Conservation (phyloP, 2,329 filamentous ascomycete genomes). For the Hymenoscyphus fraxineus region DNA sequence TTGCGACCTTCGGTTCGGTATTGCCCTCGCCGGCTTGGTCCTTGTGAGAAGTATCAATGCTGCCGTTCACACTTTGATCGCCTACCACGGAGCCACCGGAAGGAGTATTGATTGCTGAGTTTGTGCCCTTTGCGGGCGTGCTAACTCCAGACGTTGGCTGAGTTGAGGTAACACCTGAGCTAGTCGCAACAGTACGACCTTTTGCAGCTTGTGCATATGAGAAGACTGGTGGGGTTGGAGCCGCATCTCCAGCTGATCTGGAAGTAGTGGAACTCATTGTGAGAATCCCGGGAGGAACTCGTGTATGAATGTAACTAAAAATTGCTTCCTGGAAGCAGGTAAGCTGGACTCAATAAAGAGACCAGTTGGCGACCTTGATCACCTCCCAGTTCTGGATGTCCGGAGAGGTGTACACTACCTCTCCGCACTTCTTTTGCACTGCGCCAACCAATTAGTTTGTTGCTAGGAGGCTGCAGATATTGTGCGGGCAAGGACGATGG, state of each 20-base stretch:
- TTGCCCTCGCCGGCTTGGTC: constrained; percentile 21
- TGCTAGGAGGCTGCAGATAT: neutral
- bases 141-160: constrained; percentile 32
- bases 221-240: constrained; percentile 55
- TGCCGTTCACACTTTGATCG: constrained; percentile 21
- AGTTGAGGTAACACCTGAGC: constrained; percentile 29
- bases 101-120: constrained; percentile 28
- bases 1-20: constrained; percentile 24
- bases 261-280: constrained; percentile 42
- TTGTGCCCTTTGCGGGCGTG: constrained; percentile 31
- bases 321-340: constrained; percentile 15
- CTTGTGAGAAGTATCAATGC: constrained; percentile 22
- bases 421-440: constrained; percentile 33
- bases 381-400: constrained; percentile 33
- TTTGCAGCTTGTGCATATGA: constrained; percentile 96
- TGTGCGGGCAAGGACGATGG: constrained; percentile 1
- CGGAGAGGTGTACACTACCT: constrained; percentile 39
- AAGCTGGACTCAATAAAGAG: constrained; percentile 11
- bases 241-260: constrained; percentile 35
- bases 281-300: constrained; percentile 12
- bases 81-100: constrained; percentile 20
- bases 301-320: constrained; percentile 11
- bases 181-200: constrained; percentile 49
- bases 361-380: constrained; percentile 27
- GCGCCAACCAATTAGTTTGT: constrained; percentile 20